Base-by-base conservation (phyloP, 2,329 filamentous ascomycete genomes). In the Hirsutella thompsonii region DNA sequence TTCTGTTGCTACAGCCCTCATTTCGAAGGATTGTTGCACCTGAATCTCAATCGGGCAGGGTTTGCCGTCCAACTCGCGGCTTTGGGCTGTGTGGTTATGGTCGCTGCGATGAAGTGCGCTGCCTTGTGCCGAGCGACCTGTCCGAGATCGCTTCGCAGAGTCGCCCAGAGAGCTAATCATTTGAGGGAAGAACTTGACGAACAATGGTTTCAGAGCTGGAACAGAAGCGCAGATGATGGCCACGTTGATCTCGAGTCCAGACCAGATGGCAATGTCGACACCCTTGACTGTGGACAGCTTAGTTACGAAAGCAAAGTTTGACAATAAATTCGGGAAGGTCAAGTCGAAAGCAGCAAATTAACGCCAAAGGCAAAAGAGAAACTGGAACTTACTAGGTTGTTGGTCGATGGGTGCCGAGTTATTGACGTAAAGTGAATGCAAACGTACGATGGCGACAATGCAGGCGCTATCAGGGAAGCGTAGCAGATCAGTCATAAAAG, bases 141-240 rank as follows among this genome's bases (percentile, higher is more conserved):
- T 19, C 11, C 43, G 41, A 21, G 41, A 42, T 5, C 39, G 41
- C 18, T 36, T 47, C 16, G 35, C 35, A 9, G 47, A 47, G 5
- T 33, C 21, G 33, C 37, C 20, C 3, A 46, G 35, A 21, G 43
- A 46, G 23, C 37, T 36, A 36, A 46, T 39, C 21, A 55, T 41
- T 19, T 43, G 37, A 9, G 53, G 52, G 38, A 54, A 49, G 37
- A 47, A 37, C 20, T 52, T 52, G 23, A 51, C 47, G 18, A 56
- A 51, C 11, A 55, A 48, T 1, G 59, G 56, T 33, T 60, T 60
- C 2, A 62, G 44, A 1, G 56, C 53, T 0, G 58, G 56, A 0
- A 60, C 49, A 5, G 53, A 62, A 23, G 58, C 52, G 39, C 57
- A 61, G 18, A 57, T 50, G 13, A 62, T 59, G 28, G 52, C 55